These are phyloP conservation scores for Aspergillus avenaceus DNA, from an alignment of 495 filamentous ascomycete species.

Conservation along the genomic window DNA sequence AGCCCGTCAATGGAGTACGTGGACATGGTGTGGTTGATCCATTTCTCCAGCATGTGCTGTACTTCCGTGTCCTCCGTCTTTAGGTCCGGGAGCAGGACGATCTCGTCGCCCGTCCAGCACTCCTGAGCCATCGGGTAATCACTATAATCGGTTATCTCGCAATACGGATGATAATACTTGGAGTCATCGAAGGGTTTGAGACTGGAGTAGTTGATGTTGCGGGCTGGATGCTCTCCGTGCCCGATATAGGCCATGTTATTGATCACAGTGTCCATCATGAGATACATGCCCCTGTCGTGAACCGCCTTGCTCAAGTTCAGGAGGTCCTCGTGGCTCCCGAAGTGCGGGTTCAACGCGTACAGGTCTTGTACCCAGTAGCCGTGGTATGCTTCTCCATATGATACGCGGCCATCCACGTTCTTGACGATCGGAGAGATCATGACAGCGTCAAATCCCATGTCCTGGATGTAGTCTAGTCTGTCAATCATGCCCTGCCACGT, in stretches of 20 bases:
- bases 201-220: slow-evolving; percentile 48
- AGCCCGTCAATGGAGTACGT: slow-evolving; percentile 68
- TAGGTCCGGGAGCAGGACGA: slow-evolving; percentile 58
- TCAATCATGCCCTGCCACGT: slow-evolving; percentile 62
- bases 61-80: slow-evolving; percentile 54
- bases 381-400: slow-evolving; percentile 42
- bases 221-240: slow-evolving; percentile 16
- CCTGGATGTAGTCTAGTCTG: slow-evolving; percentile 47
- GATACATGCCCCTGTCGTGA: slow-evolving; percentile 36
- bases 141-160: slow-evolving; percentile 46
- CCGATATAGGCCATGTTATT: slow-evolving; percentile 63
- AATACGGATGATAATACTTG: slow-evolving; percentile 56
- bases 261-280: slow-evolving; percentile 67
- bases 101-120: slow-evolving; percentile 57
- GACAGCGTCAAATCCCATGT: slow-evolving; percentile 68
- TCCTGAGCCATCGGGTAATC: slow-evolving; percentile 14
- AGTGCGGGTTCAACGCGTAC: slow-evolving; percentile 22
- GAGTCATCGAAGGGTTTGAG: slow-evolving; percentile 57
- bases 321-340: slow-evolving; percentile 21
- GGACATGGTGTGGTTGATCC: slow-evolving; percentile 55
- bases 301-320: slow-evolving; percentile 17
- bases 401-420: slow-evolving; percentile 46
- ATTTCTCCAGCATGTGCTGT: slow-evolving; percentile 47
- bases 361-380: slow-evolving; percentile 26
- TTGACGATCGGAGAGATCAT: slow-evolving; percentile 69